These are phyloP conservation scores for Nigrospora oryzae DNA, from an alignment of 2,329 filamentous ascomycete species.

Conservation along the genomic window DNA sequence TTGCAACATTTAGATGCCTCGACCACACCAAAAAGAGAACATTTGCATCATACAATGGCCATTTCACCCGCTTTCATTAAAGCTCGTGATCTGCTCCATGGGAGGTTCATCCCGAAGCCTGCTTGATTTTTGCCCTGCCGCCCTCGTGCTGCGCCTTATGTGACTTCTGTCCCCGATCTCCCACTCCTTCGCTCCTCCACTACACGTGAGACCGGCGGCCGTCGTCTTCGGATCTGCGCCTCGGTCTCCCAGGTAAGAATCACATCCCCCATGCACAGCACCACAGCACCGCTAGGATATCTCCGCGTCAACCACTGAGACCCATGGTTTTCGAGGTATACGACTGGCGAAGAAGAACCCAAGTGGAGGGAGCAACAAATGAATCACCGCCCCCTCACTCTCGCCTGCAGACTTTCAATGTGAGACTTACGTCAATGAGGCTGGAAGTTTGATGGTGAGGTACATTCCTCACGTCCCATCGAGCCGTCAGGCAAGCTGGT, in stretches of 20 bases:
- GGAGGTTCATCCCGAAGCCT: conserved; percentile 65
- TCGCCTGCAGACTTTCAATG: conserved; percentile 75
- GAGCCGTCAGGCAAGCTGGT: too few relatives aligned
- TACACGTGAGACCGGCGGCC: too few relatives aligned
- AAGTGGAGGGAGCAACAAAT: conserved; percentile 30
- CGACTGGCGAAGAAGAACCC: conserved; percentile 77
- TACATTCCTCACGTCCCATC: conserved; percentile 37
- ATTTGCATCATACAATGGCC: conserved; percentile 58
- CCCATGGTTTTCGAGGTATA: conserved; percentile 85
- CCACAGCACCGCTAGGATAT: conserved; percentile 64
- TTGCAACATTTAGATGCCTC: conserved; percentile 19
- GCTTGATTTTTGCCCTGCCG: conserved; percentile 7
- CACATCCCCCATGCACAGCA: too few relatives aligned
- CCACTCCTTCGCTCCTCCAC: too few relatives aligned
- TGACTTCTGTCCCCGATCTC: too few relatives aligned
- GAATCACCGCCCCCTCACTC: conserved; percentile 46
- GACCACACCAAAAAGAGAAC: conserved; percentile 24
- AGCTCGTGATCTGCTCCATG: conserved; percentile 64
- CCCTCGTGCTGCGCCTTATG: too few relatives aligned
- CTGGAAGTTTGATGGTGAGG: conserved; percentile 80
- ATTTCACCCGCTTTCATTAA: conserved; percentile 49
- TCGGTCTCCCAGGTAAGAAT: too few relatives aligned
- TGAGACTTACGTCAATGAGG: conserved; percentile 52
- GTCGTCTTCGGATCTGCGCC: too few relatives aligned
- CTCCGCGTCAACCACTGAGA: conserved; percentile 66